phyloP scores from a whole-genome alignment of 2,329 filamentous ascomycete genomes.

The Colletotrichum simmondsii region DNA sequence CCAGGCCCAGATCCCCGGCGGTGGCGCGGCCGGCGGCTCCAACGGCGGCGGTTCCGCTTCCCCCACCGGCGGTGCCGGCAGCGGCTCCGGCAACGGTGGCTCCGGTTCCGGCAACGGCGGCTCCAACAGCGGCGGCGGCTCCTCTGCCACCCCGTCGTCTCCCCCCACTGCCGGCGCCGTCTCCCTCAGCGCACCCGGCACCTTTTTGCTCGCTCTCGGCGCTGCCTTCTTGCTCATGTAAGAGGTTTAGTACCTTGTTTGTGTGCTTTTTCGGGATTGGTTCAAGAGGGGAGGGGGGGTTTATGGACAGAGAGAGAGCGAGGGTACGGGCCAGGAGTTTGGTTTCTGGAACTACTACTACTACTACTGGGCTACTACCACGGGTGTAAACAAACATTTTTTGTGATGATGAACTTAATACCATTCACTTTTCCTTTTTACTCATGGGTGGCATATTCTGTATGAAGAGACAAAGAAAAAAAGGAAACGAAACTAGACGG shows the following conservation, averaged over 20 bases:
- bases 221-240: slow-evolving; percentile 55
- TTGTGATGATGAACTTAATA: slow-evolving; percentile 33
- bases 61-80: slow-evolving; percentile 35
- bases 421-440: slow-evolving; percentile 30
- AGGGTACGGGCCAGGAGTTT: slow-evolving; percentile 13
- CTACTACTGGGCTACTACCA: slow-evolving; percentile 3
- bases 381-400: slow-evolving; percentile 16
- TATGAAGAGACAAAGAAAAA: neutral
- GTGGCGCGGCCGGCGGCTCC: slow-evolving; percentile 33
- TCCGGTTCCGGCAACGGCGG: slow-evolving; percentile 31
- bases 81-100: slow-evolving; percentile 34
- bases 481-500: slow-evolving; percentile 10
- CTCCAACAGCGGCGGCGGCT: slow-evolving; percentile 28
- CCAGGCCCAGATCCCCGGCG: slow-evolving; percentile 39
- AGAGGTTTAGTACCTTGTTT: neutral
- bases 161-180: slow-evolving; percentile 39
- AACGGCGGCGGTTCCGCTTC: slow-evolving; percentile 34
- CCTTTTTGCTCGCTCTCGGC: slow-evolving; percentile 55
- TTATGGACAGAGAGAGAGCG: neutral
- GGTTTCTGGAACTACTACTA: slow-evolving; percentile 3
- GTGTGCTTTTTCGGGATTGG: neutral
- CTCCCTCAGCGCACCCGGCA: slow-evolving; percentile 51
- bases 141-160: slow-evolving; percentile 7
- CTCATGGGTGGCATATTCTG: neutral
- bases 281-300: neutral